Conservation (phyloP, 164 flowering plant species). For the Liriodendron chinense region DNA sequence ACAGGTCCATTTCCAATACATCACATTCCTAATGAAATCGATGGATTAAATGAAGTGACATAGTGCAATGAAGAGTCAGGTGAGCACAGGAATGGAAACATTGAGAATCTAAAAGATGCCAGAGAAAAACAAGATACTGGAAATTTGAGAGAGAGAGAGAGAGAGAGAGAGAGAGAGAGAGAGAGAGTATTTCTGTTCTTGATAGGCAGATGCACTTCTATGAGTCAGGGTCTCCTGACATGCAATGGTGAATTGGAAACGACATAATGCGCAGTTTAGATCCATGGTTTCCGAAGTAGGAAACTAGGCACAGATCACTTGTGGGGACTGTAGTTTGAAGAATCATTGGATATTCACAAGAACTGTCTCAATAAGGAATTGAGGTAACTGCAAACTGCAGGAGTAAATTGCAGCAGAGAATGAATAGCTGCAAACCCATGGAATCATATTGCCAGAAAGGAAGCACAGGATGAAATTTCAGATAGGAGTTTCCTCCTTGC, state of each 20-base stretch:
- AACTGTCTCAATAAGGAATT: background rate
- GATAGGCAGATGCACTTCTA: background rate
- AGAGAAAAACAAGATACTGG: background rate
- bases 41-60: no score
- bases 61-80: no score
- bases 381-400: background rate
- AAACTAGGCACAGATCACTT: no score
- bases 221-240: background rate
- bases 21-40: background rate
- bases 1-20: background rate
- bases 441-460: background rate
- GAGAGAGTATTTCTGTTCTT: background rate
- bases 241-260: background rate
- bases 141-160: background rate
- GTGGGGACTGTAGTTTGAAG: no score
- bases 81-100: no score
- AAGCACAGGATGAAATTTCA: background rate
- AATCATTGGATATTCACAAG: background rate
- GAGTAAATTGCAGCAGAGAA: no score
- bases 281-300: no score
- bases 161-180: background rate
- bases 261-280: no score
- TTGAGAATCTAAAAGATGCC: no score
- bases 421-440: no score
- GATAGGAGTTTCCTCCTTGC: background rate